Evolutionary conservation across 345 rosid species (phyloP), one percentile per base, ranked within the genome.

Genomic region (Ricinus communis): DNA sequence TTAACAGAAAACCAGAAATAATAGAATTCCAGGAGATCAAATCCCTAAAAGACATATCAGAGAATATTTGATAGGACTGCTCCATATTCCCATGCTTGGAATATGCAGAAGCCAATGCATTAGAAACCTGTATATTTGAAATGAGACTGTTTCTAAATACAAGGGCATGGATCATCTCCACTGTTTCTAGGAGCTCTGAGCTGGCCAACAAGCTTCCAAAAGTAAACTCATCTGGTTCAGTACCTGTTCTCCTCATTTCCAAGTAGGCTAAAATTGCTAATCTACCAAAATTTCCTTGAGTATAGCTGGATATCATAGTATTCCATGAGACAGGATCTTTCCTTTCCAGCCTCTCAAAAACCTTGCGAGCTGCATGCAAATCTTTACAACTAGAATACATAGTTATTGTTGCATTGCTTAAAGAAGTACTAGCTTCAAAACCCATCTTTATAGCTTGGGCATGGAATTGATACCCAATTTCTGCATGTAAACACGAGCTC

Each of bases 281-380:
- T 69, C 64, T 60, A 4, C 82, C 72, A 13, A 62, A 61, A 21
- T 80, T 85, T 47, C 77, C 79, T 70, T 79, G 92, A 74, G 85
- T 79, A 76, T 81, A 92, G 71, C 78, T 57, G 4, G 93, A 88
- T 77, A 92, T 77, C 78, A 90, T 84, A 59, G 92, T 77, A 72
- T 90, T 92, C 97, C 97, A 92, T 24, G 93, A 83, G 65, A 88
- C 86, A 55, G 81, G 72, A 85, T 92, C 96, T 80, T 79, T 92
- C 59, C 80, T 83, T 68, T 77, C 77, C 77, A 88, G 62, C 40
- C 76, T 80, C 62, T 78, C 76, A 36, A 92, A 91, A 80, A 85
- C 40, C 70, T 13, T 75, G 10, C 27, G 41, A 58, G 82, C 85
- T 7, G 77, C 79, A 66, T n/a, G n/a, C 58, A 85, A 47, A 43